phyloP scores from a whole-genome alignment of 441 rosid species.

The Hura crepitans region DNA sequence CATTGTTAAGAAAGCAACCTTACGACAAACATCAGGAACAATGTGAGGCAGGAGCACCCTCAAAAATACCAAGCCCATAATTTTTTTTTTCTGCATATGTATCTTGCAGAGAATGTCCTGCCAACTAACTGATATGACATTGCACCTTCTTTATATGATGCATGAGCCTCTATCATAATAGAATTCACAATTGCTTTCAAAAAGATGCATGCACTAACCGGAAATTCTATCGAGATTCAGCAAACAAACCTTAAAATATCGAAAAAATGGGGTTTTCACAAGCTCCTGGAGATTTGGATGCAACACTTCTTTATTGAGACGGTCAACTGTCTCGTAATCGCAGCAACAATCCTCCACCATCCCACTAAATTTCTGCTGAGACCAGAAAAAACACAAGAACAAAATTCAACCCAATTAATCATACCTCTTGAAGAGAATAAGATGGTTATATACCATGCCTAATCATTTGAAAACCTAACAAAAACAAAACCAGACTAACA shows the following conservation, averaged over 20 bases:
- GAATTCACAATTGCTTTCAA: background rate
- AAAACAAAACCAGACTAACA: background rate
- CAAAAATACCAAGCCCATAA: too few species aligned
- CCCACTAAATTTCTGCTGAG: slow-evolving; percentile 51
- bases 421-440: background rate
- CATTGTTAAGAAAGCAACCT: background rate
- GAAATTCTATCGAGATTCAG: background rate
- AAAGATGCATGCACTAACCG: background rate
- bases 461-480: background rate
- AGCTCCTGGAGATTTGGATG: slow-evolving; percentile 74
- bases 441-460: background rate
- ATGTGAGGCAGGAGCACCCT: too few species aligned
- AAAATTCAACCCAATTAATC: background rate
- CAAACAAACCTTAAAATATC: slow-evolving; percentile 72
- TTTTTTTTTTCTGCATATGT: too few species aligned
- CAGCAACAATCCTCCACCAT: slow-evolving; percentile 86
- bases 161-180: background rate
- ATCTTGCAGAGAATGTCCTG: background rate
- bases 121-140: background rate
- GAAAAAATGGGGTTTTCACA: slow-evolving; percentile 69
- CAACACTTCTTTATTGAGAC: slow-evolving; percentile 59
- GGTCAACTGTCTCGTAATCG: slow-evolving; percentile 74
- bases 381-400: background rate
- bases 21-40: background rate
- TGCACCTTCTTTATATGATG: background rate